A percentile compares a stretch with the other conserved stretches of the same genome.
Conservation (phyloP, 169 alveolate genomes). For the Cryptosporidium ryanae region DNA sequence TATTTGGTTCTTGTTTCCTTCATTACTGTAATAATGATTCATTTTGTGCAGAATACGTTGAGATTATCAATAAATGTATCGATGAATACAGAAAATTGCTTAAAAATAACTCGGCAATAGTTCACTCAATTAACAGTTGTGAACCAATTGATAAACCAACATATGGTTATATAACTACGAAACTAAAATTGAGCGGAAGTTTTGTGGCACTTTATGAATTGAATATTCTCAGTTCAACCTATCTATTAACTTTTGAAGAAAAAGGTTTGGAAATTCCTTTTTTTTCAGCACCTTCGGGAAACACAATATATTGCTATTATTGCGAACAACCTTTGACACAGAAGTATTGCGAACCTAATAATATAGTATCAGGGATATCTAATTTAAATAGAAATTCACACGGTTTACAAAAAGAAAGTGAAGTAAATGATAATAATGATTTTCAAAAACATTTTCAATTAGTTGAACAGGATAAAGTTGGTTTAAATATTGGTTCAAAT, state of each 20-base stretch:
- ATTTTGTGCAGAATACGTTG: not conserved
- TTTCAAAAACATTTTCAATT: not conserved
- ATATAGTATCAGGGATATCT: not conserved
- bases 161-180: constrained; percentile 3
- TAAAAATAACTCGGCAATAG: constrained; percentile 19
- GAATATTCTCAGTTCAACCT: constrained; percentile 23
- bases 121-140: not conserved
- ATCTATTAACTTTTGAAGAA: not conserved
- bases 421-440: not conserved
- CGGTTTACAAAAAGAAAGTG: not conserved
- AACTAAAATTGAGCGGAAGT: constrained; percentile 1
- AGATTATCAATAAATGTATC: constrained; percentile 13
- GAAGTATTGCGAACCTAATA: constrained; percentile 10
- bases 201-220: constrained; percentile 23
- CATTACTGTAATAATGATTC: not conserved
- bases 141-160: not conserved
- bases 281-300: constrained; percentile 39
- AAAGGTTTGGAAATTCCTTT: not conserved
- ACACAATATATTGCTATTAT: constrained; percentile 49
- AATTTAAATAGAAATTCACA: constrained; percentile 11
- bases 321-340: constrained; percentile 43
- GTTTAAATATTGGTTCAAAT: not conserved
- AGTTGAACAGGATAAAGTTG: not conserved
- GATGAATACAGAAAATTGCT: constrained; percentile 30
- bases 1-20: constrained; percentile 31